phyloP scores from a whole-genome alignment of 805 yeast genomes.

The Huiozyma naganishii region DNA sequence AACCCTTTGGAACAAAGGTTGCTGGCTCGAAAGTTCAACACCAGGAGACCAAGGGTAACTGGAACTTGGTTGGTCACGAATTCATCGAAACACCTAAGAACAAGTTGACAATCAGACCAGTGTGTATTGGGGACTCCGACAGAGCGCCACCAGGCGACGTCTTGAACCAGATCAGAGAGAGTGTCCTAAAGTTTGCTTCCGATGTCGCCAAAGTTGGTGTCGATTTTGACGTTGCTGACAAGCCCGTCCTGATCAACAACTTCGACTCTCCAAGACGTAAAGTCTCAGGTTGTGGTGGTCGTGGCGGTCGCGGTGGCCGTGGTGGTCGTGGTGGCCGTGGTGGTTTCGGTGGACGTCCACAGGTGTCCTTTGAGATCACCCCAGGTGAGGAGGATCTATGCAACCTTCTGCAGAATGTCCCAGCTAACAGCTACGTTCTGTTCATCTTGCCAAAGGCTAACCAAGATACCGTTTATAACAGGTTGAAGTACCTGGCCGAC shows the following conservation, averaged over 20 bases:
- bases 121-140: constrained; percentile 9
- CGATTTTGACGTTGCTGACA: constrained; percentile 7
- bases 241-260: constrained; percentile 10
- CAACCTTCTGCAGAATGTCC: constrained; percentile 7
- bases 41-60: constrained; percentile 15
- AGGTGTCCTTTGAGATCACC: constrained; percentile 5
- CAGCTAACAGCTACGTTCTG: constrained; percentile 11
- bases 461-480: constrained; percentile 10
- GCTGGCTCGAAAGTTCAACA: constrained; percentile 1
- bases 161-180: constrained; percentile 6
- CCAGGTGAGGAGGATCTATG: constrained; percentile 10
- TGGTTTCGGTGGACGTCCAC: constrained; percentile 9
- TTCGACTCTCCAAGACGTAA: constrained; percentile 9
- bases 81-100: constrained; percentile 7
- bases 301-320: constrained; percentile 8
- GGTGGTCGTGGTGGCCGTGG: constrained; percentile 11
- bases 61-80: constrained; percentile 12
- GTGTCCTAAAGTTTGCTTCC: constrained; percentile 5
- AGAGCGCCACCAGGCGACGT: constrained; percentile 7
- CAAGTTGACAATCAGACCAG: constrained; percentile 8
- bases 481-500: constrained; percentile 15
- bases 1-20: constrained; percentile 9
- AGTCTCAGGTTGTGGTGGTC: constrained; percentile 6
- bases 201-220: constrained; percentile 14
- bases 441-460: constrained; percentile 8